Percentiles rank a stretch among this genome's conserved stretches.
Evolutionary conservation across 495 filamentous ascomycete species (phyloP).

Genomic region (Penicillium coffeae): DNA sequence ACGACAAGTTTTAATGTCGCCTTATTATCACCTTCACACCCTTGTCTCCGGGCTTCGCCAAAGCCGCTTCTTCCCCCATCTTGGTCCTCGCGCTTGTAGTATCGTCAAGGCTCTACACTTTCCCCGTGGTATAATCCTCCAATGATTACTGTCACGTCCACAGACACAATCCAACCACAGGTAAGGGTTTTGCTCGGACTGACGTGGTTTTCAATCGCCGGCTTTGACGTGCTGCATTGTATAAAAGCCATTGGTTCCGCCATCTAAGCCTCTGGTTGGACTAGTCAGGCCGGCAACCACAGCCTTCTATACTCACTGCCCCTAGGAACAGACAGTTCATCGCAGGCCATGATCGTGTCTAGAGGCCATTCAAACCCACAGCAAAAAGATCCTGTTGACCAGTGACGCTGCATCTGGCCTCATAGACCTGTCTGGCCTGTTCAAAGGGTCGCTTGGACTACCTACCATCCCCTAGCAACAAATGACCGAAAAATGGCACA

Average conservation of each 20-base stretch:
- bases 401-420: not conserved
- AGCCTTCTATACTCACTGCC: not conserved
- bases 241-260: not conserved
- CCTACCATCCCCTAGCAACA: no score
- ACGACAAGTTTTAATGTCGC: conserved; percentile 32
- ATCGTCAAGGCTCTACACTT: conserved; percentile 6
- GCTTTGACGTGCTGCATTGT: not conserved
- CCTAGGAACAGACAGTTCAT: not conserved
- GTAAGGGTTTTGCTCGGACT: not conserved
- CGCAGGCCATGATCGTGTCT: not conserved
- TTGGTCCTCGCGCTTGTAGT: conserved; percentile 40
- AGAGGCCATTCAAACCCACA: not conserved
- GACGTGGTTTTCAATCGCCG: not conserved
- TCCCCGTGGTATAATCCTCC: not conserved
- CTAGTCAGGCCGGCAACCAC: not conserved
- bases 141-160: not conserved
- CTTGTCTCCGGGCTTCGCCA: conserved; percentile 18
- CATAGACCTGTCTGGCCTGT: not conserved
- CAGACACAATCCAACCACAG: not conserved
- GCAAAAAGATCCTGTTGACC: not conserved
- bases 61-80: conserved; percentile 17
- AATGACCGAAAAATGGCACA: no score
- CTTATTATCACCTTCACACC: conserved; percentile 25
- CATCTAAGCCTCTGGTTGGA: not conserved
- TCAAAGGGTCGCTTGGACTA: not conserved